Evolutionary conservation across 2,329 filamentous ascomycete species (phyloP).

Genomic region (Pyrenochaeta sp.): DNA sequence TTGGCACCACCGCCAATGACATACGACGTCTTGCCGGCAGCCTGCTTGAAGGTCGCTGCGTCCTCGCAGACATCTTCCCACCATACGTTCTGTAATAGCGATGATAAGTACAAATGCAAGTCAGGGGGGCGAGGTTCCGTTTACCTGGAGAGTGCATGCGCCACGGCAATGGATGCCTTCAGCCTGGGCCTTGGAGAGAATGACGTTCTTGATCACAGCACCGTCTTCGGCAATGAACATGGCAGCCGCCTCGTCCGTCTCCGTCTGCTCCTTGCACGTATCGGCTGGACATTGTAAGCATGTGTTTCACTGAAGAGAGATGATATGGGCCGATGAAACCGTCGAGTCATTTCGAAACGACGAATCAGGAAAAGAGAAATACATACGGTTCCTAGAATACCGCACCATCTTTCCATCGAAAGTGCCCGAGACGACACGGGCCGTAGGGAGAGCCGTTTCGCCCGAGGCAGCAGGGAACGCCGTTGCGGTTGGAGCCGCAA

Average conservation of each 20-base stretch:
- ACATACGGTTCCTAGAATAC: constrained; percentile 12
- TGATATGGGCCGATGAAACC: constrained; percentile 5
- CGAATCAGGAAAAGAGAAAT: not conserved
- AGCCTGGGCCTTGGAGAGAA: constrained; percentile 56
- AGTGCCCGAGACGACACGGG: constrained; percentile 11
- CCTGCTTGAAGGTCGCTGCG: constrained; percentile 43
- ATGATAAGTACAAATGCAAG: not conserved
- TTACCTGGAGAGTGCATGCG: constrained; percentile 50
- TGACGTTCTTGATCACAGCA: constrained; percentile 58
- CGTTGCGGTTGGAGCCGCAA: constrained; percentile 16
- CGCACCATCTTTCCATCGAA: constrained; percentile 22
- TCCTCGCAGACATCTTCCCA: constrained; percentile 50
- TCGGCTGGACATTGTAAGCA: constrained; percentile 7
- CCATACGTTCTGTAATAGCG: constrained; percentile 22
- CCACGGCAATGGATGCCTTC: constrained; percentile 60
- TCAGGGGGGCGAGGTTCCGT: constrained; percentile 2
- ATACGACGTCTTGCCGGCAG: constrained; percentile 27
- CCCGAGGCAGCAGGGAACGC: constrained; percentile 12
- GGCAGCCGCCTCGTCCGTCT: constrained; percentile 30
- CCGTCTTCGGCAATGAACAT: constrained; percentile 59
- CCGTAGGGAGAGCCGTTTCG: constrained; percentile 9
- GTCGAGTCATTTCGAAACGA: too few relatives aligned
- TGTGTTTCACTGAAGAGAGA: not conserved
- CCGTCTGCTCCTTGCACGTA: constrained; percentile 15
- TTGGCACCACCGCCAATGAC: constrained; percentile 40